Base-by-base conservation (phyloP, 2,329 filamentous ascomycete genomes). In the Aureobasidium sp. region DNA sequence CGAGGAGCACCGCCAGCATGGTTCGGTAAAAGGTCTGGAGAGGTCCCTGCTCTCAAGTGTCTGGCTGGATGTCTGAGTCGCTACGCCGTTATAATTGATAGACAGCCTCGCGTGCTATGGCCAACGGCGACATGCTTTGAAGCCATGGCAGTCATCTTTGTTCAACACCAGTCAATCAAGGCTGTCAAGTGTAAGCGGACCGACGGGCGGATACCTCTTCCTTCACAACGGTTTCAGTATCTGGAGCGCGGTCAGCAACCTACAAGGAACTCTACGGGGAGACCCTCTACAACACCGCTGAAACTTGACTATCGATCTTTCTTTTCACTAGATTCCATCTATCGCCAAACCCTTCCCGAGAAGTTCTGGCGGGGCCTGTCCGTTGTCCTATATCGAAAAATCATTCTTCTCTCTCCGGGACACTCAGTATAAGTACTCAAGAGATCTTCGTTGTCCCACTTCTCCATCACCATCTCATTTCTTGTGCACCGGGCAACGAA, bases 251-350 rank as follows among this genome's bases (percentile, higher is more conserved):
- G 42, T 5, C 42, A 59, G 55, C 34, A 20, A 31, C 11, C 42
- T 42, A 41, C 36, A 34, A 42, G 36, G 34, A 60, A 60, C 44
- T 60, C 57, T 51, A 60, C 34, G 44, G 34, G 56, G 57, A 34
- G 25, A 48, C 36, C 48, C 55, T 51, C 22, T 41, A 31, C 57
- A 49, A 36, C 14, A 60, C 57, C 57, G 57, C 57, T 60, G 57
- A 60, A 51, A 60, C 57, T 60, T 51, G 57, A 60, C 57, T 60
- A 60, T 60, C 45, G 57, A 60, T 60, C 44, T 51, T 51, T 60
- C 57, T 60, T 60, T 60, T 51, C 57, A 51, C 44, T 60, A 60
- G 57, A 60, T 15, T n/a, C 34, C 25, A 34, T 37, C 31, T 39
- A 29, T 48, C 31, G 42, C 42, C 42, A 48, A 59, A 48, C n/a